Conservation (phyloP, 2,329 filamentous ascomycete species). For the Penicillium occitanis region DNA sequence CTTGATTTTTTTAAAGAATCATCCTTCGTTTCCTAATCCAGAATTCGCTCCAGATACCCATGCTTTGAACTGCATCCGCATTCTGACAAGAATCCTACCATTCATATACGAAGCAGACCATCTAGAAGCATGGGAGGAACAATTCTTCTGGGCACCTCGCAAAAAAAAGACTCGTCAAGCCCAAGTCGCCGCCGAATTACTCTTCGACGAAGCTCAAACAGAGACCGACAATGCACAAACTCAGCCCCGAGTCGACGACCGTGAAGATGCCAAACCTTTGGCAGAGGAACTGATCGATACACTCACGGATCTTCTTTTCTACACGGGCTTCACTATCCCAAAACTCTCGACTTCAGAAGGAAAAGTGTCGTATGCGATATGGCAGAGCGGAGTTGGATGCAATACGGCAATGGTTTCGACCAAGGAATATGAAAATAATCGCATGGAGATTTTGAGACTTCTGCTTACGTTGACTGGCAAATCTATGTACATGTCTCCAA, state of each 20-base stretch:
- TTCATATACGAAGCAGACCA: slow-evolving; percentile 89
- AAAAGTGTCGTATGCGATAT: slow-evolving; percentile 90
- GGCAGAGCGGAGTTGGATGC: slow-evolving; percentile 96
- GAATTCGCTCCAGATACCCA: slow-evolving; percentile 80
- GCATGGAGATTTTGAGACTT: slow-evolving; percentile 83
- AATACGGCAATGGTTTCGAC: slow-evolving; percentile 84
- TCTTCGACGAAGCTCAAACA: slow-evolving; percentile 75
- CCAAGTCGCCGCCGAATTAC: slow-evolving; percentile 68
- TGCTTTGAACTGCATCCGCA: slow-evolving; percentile 90
- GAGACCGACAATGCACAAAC: slow-evolving; percentile 52
- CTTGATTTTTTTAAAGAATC: slow-evolving; percentile 77
- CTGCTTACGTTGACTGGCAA: slow-evolving; percentile 83
- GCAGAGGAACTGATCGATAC: slow-evolving; percentile 93
- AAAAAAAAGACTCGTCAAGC: slow-evolving; percentile 69
- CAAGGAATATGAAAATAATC: slow-evolving; percentile 89
- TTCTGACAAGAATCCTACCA: slow-evolving; percentile 84
- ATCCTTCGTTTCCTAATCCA: slow-evolving; percentile 84
- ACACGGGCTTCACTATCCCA: slow-evolving; percentile 82
- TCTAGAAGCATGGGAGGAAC: slow-evolving; percentile 80
- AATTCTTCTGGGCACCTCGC: slow-evolving; percentile 84
- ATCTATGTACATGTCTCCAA: slow-evolving; percentile 88
- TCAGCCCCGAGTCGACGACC: slow-evolving; percentile 57
- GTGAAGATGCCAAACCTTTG: slow-evolving; percentile 79
- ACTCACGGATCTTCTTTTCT: slow-evolving; percentile 85
- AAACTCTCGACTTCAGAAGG: slow-evolving; percentile 67